Conservation (phyloP, 306 rosid species). For the Begonia loranthoides region DNA sequence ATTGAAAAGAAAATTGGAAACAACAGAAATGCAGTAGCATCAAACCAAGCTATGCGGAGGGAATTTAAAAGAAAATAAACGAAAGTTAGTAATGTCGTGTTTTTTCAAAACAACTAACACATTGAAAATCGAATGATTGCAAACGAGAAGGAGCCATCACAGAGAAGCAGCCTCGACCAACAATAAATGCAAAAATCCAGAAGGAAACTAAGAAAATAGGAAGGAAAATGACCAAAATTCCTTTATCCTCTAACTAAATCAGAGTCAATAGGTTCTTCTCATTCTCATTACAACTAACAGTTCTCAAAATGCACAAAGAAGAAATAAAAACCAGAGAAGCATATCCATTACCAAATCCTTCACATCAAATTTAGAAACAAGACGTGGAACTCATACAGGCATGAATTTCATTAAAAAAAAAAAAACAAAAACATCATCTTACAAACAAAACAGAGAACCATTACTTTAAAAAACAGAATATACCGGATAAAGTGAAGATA, state of each 20-base stretch:
- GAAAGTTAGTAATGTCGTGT: neutral
- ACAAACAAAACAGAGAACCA: neutral
- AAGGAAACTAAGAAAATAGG: conserved; percentile 5
- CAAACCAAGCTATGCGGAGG: neutral
- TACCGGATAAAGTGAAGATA: conserved; percentile 2
- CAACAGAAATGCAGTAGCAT: neutral
- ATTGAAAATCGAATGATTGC: neutral
- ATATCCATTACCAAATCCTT: conserved; percentile 1
- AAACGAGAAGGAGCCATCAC: neutral
- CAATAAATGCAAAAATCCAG: too few species aligned
- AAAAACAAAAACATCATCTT: neutral
- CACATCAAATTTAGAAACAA: neutral
- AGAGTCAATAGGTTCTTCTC: conserved; percentile 22
- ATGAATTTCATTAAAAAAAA: neutral
- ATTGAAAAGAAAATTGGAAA: conserved; percentile 8
- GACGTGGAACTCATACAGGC: neutral
- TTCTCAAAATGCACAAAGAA: neutral
- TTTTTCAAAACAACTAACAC: neutral
- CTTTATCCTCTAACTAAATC: conserved; percentile 18
- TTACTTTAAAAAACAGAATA: neutral
- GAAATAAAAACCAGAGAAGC: neutral
- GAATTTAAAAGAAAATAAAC: neutral
- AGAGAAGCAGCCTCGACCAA: too few species aligned
- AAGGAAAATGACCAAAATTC: conserved; percentile 20
- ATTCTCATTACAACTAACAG: conserved; percentile 8